Evolutionary conservation across 176 grass and related monocot genomes (phyloP).

Genomic region (Oryza australiensis): DNA sequence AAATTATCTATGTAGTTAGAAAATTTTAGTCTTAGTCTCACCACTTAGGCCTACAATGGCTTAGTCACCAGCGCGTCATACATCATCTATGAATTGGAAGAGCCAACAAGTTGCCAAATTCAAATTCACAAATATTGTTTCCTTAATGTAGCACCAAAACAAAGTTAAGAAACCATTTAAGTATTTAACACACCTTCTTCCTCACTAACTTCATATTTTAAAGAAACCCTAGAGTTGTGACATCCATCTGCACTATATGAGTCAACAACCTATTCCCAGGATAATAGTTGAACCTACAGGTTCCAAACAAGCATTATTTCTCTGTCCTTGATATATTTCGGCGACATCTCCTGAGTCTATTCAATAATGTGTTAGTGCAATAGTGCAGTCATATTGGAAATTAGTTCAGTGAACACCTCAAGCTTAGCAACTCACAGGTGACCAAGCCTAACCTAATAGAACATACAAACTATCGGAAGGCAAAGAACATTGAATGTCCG

Average conservation of each 20-base stretch:
- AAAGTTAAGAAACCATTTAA: neutral
- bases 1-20: neutral
- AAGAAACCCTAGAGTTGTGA: neutral
- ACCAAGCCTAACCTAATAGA: neutral
- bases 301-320: neutral
- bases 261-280: neutral
- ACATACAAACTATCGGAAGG: neutral
- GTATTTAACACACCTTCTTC: neutral
- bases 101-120: neutral
- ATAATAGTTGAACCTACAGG: slow-evolving; percentile 6
- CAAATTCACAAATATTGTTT: neutral
- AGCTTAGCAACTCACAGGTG: neutral
- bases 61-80: neutral
- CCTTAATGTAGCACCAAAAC: neutral
- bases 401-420: neutral
- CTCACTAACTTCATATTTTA: neutral
- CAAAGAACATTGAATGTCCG: neutral
- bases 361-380: neutral
- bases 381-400: neutral
- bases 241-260: neutral
- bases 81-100: neutral
- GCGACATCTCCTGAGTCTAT: neutral
- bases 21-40: neutral
- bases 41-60: neutral
- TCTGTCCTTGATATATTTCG: neutral